Evolutionary conservation across 768 basidiomycete genomes (phyloP).

Genomic region (Tricholoma matsutake): DNA sequence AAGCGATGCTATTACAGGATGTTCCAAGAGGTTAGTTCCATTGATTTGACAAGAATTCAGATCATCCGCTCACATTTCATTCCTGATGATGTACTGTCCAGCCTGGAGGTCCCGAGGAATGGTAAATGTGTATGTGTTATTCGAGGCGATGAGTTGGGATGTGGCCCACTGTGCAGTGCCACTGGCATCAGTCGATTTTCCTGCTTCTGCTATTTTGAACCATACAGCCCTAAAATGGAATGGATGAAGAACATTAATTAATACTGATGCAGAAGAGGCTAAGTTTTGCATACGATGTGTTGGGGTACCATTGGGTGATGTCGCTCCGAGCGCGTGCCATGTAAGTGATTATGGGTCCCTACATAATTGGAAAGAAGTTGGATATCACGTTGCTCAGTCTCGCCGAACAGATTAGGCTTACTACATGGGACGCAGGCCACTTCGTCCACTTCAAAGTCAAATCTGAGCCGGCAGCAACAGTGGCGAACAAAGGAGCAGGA

Average conservation of each 20-base stretch:
- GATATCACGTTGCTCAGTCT: not conserved
- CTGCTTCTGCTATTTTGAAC: too few species aligned
- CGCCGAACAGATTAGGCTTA: conserved; percentile 19
- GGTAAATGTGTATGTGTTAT: conserved; percentile 41
- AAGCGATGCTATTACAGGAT: conserved; percentile 32
- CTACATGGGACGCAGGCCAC: conserved; percentile 37
- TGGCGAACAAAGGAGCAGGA: conserved; percentile 38
- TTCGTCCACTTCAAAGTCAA: conserved; percentile 29
- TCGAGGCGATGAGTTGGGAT: conserved; percentile 24
- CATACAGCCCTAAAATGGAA: too few species aligned
- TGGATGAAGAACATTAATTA: not conserved
- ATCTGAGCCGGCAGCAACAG: conserved; percentile 37
- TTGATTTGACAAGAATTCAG: too few species aligned
- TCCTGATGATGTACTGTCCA: conserved; percentile 48
- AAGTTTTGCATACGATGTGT: conserved; percentile 31
- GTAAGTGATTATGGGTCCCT: conserved; percentile 46
- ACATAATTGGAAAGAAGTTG: not conserved
- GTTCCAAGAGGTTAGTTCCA: too few species aligned
- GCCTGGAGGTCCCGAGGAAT: conserved; percentile 43
- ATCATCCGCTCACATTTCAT: conserved; percentile 37
- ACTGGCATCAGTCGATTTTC: too few species aligned
- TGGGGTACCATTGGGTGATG: conserved; percentile 41
- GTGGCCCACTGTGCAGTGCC: too few species aligned
- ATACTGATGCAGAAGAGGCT: conserved; percentile 34
- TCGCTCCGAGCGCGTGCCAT: conserved; percentile 44